Evolutionary conservation across 805 yeast species (phyloP).

Genomic region (Zygoascus ofunaensis): DNA sequence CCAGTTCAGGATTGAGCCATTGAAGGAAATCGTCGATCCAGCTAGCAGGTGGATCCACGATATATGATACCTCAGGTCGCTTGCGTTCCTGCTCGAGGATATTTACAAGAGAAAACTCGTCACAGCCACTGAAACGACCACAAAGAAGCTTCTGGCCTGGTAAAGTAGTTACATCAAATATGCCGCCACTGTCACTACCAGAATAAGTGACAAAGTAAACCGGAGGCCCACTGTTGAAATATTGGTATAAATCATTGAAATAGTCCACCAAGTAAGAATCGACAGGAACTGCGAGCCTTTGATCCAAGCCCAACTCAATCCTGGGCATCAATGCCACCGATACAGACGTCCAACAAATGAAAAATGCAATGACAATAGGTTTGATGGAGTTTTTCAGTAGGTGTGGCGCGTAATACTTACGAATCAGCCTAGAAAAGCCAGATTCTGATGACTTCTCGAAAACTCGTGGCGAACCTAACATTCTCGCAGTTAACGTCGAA

Average conservation of each 20-base stretch:
- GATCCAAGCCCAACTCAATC: constrained; percentile 76
- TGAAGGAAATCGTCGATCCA: constrained; percentile 89
- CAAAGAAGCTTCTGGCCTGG: constrained; percentile 65
- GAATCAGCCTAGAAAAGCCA: constrained; percentile 36
- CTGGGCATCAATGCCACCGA: constrained; percentile 63
- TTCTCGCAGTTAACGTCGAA: constrained; percentile 14
- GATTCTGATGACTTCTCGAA: constrained; percentile 22
- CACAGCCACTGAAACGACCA: constrained; percentile 80
- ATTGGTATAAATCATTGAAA: constrained; percentile 63
- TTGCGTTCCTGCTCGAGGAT: constrained; percentile 77
- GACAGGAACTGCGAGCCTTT: constrained; percentile 74
- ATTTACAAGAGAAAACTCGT: constrained; percentile 68
- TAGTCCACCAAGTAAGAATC: constrained; percentile 76
- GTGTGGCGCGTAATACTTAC: constrained; percentile 48
- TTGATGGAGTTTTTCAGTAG: constrained; percentile 42
- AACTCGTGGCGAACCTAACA: constrained; percentile 13
- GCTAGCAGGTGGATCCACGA: constrained; percentile 75
- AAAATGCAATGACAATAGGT: constrained; percentile 42
- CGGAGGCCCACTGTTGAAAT: constrained; percentile 86
- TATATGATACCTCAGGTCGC: constrained; percentile 51
- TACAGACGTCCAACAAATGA: constrained; percentile 54
- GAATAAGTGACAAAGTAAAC: constrained; percentile 70
- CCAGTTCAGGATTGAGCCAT: constrained; percentile 80
- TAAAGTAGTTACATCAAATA: constrained; percentile 53
- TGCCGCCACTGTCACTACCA: constrained; percentile 21